A percentile compares a stretch with the other conserved stretches of the same genome.
Evolutionary conservation across 148 eudicot species (phyloP).

Genomic region (Salicornia ramosissima): DNA sequence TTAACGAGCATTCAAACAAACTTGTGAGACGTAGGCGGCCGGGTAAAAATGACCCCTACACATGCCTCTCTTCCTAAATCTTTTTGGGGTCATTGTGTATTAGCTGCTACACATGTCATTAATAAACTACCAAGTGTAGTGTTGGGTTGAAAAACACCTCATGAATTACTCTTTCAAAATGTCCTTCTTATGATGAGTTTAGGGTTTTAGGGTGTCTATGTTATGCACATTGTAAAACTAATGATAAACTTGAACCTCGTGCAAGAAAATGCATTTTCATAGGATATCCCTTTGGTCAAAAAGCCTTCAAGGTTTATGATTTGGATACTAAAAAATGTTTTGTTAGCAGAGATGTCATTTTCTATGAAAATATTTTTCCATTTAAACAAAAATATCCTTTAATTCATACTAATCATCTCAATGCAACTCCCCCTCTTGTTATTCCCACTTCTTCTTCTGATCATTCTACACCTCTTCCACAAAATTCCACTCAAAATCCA

Average conservation of each 20-base stretch:
- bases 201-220: neutral
- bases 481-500: too few relatives aligned
- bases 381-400: neutral
- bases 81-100: too few relatives aligned
- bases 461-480: too few relatives aligned
- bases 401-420: too few relatives aligned
- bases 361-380: neutral
- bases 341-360: neutral
- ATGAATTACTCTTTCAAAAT: neutral
- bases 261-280: neutral
- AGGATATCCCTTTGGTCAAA: neutral
- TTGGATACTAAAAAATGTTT: neutral
- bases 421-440: too few relatives aligned
- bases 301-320: neutral
- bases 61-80: too few relatives aligned
- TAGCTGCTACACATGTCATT: neutral
- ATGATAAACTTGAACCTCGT: neutral
- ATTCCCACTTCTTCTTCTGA: too few relatives aligned
- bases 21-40: too few relatives aligned
- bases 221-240: neutral
- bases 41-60: too few relatives aligned
- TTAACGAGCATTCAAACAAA: too few relatives aligned
- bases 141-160: neutral
- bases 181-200: neutral
- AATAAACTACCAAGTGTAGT: neutral